These are phyloP conservation scores for Amphichorda felina DNA, from an alignment of 2,329 filamentous ascomycete species.

Conservation along the genomic window DNA sequence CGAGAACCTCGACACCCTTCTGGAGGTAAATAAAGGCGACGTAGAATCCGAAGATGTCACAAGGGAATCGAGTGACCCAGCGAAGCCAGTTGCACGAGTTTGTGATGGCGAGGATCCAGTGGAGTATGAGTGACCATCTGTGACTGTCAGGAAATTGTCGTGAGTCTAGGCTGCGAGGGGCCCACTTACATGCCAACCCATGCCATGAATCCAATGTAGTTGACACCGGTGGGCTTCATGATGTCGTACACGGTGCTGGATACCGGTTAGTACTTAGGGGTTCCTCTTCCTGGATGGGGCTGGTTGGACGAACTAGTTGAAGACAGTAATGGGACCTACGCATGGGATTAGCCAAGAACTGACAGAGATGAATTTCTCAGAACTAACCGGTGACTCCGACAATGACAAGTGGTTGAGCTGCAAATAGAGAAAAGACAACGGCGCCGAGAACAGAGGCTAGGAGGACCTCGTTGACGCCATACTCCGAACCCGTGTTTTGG, in stretches of 20 bases:
- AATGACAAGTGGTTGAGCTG: constrained; percentile 79
- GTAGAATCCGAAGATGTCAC: constrained; percentile 91
- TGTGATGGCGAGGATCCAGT: constrained; percentile 71
- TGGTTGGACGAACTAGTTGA: constrained; percentile 56
- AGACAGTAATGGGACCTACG: constrained; percentile 75
- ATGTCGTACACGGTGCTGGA: constrained; percentile 76
- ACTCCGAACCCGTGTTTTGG: constrained; percentile 71
- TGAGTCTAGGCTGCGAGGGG: no score
- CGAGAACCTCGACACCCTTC: constrained; percentile 79
- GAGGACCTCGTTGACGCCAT: constrained; percentile 86
- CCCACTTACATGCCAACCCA: constrained; percentile 81
- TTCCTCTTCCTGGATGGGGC: no score
- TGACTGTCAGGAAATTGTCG: no score
- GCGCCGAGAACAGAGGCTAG: constrained; percentile 73
- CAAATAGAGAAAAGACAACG: constrained; percentile 68
- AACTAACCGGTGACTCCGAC: constrained; percentile 72
- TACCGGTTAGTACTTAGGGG: no score
- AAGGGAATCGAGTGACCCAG: constrained; percentile 84
- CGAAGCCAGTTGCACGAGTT: constrained; percentile 83
- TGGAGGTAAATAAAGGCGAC: constrained; percentile 87
- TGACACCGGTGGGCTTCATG: constrained; percentile 61
- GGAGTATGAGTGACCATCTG: constrained; percentile 73
- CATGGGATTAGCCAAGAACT: not conserved
- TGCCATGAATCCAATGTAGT: constrained; percentile 84
- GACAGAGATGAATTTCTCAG: not conserved